Base-by-base conservation (phyloP, 371 early-diverging fungal genomes). In the Funneliformis caledonium region DNA sequence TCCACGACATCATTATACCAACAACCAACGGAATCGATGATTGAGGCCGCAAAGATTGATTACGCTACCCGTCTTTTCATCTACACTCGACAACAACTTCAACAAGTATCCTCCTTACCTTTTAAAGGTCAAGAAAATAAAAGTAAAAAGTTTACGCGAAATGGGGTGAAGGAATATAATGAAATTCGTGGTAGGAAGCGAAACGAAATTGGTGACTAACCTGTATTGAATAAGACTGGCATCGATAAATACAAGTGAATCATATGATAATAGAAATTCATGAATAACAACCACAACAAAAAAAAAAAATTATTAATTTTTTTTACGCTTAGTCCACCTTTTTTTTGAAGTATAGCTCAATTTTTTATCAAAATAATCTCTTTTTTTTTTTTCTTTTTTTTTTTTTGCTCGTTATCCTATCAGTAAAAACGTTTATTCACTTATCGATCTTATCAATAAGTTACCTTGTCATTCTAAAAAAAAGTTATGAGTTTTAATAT, bases 21-120 rank as follows among this genome's bases (percentile, higher is more conserved):
- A 64, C 64, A n/a, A 52, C 76, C 76, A 11, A 76, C 76, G 10
- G 76, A 76, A 4, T 19, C 43, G 0, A 76, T 76, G 76, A 61
- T 76, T 12, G 61, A 61, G n/a, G 59, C n/a, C 6, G 76, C 76
- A 19, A 59, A 62, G 26, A 42, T 60, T 11, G 76, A 76, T 22
- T 76, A 76, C 33, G 76, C 76, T 31, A 37, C 9, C 33, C 37
- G 76, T 26, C 48, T 76, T 42, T 76, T 60, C n/a, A 1, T n/a
- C 9, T 14, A 76, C 45, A 76, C 76, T 48, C 43, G 61, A 76
- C 43, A 10, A 45, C 76, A 76, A 76, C 43, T 76, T 26, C 33
- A 60, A 62, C 74, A 65, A 65, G 26, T 65, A 65, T 56, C 14
- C 19, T 56, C 50, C 2, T 50, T 12, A 50, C 14, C 50, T 11